Percentiles rank a stretch among this genome's conserved stretches.
Conservation (phyloP, 2,329 filamentous ascomycete species). For the Aureobasidium sp. region DNA sequence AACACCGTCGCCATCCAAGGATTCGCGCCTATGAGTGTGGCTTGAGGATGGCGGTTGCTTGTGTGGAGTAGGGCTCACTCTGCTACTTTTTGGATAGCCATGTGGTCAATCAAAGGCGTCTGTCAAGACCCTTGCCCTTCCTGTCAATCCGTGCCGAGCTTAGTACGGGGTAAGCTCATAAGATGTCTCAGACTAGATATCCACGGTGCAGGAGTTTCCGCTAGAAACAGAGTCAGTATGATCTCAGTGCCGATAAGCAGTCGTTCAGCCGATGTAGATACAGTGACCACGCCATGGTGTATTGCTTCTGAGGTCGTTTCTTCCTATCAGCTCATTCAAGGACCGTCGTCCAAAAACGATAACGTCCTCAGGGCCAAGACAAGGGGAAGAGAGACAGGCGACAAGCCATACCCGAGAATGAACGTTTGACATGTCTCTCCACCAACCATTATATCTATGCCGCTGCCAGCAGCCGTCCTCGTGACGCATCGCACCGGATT, state of each 20-base stretch:
- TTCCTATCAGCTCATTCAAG: background rate
- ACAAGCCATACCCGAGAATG: background rate
- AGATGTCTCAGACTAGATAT: background rate
- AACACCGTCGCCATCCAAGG: background rate
- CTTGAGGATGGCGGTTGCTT: background rate
- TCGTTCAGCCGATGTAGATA: background rate
- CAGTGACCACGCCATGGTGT: background rate
- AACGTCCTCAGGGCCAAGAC: background rate
- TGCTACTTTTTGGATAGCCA: background rate
- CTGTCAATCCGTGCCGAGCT: background rate
- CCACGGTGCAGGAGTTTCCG: background rate
- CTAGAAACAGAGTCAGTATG: background rate
- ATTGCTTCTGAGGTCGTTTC: background rate
- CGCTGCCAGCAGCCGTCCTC: background rate
- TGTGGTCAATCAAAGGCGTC: background rate
- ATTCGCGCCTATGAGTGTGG: background rate
- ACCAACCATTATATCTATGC: background rate
- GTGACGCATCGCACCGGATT: background rate
- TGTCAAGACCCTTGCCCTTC: background rate
- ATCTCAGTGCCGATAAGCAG: no score
- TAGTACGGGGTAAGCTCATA: background rate
- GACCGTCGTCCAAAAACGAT: no score
- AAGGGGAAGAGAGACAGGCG: background rate
- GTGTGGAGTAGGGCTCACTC: background rate
- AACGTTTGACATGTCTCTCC: slow-evolving; percentile 7